A percentile compares a stretch with the other conserved stretches of the same genome.
Evolutionary conservation across 2,329 filamentous ascomycete genomes (phyloP).

Genomic region (Phialophora expanda): DNA sequence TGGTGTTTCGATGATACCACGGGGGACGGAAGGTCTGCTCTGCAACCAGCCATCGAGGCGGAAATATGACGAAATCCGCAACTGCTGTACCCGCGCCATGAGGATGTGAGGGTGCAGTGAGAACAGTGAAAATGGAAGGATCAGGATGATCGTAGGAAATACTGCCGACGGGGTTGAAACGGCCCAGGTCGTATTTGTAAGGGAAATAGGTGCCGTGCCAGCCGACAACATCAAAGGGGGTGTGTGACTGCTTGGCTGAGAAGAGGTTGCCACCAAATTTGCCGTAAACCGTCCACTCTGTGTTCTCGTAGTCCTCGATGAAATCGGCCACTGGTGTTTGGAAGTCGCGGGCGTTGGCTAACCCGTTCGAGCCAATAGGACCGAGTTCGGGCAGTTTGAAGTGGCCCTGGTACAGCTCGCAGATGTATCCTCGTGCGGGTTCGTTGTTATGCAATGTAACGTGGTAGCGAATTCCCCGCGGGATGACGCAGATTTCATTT

Average conservation of each 20-base stretch:
- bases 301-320: slow-evolving; percentile 60
- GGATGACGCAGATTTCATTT: slow-evolving; percentile 78
- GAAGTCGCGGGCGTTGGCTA: slow-evolving; percentile 79
- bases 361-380: slow-evolving; percentile 73
- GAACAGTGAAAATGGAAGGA: slow-evolving; percentile 74
- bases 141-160: slow-evolving; percentile 79
- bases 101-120: slow-evolving; percentile 60
- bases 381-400: slow-evolving; percentile 74
- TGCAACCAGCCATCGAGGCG: slow-evolving; percentile 66
- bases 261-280: slow-evolving; percentile 74
- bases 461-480: slow-evolving; percentile 74
- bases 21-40: slow-evolving; percentile 66
- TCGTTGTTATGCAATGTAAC: slow-evolving; percentile 68
- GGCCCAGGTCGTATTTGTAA: slow-evolving; percentile 79
- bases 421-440: slow-evolving; percentile 72
- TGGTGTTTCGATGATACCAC: slow-evolving; percentile 69
- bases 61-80: slow-evolving; percentile 69
- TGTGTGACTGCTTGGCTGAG: slow-evolving; percentile 68
- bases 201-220: slow-evolving; percentile 83
- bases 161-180: slow-evolving; percentile 75
- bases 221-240: slow-evolving; percentile 77
- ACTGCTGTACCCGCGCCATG: slow-evolving; percentile 65
- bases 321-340: slow-evolving; percentile 73
- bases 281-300: slow-evolving; percentile 61
- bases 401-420: slow-evolving; percentile 75